Conservation (phyloP, 1,284 basidiomycete genomes). For the Pseudomicrostroma phylloplanum region DNA sequence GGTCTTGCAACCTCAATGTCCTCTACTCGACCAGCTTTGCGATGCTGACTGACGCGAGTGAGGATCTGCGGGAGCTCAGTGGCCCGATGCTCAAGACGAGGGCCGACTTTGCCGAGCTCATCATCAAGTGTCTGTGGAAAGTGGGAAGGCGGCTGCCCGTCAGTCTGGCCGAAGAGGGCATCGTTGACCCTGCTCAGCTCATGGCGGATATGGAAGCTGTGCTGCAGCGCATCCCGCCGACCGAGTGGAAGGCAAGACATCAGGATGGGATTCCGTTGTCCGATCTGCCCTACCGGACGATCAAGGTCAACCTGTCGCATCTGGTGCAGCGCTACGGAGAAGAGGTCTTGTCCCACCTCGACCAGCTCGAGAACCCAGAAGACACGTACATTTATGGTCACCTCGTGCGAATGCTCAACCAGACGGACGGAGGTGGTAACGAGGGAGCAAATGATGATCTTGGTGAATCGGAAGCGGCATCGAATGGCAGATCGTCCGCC, state of each 20-base stretch:
- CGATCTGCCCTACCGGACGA: constrained; percentile 91
- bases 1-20: constrained; percentile 80
- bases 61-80: constrained; percentile 64
- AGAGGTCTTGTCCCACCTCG: constrained; percentile 35
- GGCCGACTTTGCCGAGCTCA: constrained; percentile 86
- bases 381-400: constrained; percentile 44
- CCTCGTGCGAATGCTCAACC: constrained; percentile 40
- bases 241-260: constrained; percentile 87
- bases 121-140: constrained; percentile 98
- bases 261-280: constrained; percentile 85
- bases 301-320: constrained; percentile 62
- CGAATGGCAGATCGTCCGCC: background rate
- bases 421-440: constrained; percentile 18
- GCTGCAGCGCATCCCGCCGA: constrained; percentile 83
- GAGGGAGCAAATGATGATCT: constrained; percentile 54
- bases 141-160: constrained; percentile 87
- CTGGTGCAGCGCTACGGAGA: constrained; percentile 36
- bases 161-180: constrained; percentile 67
- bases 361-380: constrained; percentile 39
- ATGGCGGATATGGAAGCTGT: constrained; percentile 94
- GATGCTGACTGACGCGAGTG: constrained; percentile 78
- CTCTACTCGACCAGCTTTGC: constrained; percentile 81
- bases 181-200: constrained; percentile 77
- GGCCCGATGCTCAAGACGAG: constrained; percentile 46
- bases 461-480: constrained; percentile 55